Evolutionary conservation across 805 yeast genomes (phyloP), one percentile per base, ranked within the genome.

Genomic region (Candida boidinii): DNA sequence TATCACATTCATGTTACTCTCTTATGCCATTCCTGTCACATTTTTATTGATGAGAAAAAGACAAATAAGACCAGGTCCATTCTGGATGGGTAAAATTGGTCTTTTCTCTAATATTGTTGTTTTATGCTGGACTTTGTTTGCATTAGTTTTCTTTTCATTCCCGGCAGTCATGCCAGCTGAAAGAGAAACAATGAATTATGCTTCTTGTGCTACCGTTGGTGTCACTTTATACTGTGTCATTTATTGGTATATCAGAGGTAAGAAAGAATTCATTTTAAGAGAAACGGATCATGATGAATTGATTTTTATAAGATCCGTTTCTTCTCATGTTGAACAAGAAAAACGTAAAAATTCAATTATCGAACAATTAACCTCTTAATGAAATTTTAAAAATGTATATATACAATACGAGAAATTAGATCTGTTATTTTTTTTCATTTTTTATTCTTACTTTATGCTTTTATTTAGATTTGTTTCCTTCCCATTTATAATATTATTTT

Each of bases 171-270:
- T 73, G 69, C 88, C 87, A 2, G 86, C 68, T 3, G 61, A 65
- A 3, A 67, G 64, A 23, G 69, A 71, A 26, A 65, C 67, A 40
- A 80, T 80, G 87, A 80, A 80, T 51, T 80, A 80, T 43, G 76
- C 77, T 12, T 53, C 70, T 21, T 81, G 68, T 7, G 81, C 73
- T 14, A 58, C 69, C 37, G 70, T 56, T 15, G 74, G 74, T 8
- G 67, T 60, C 46, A 46, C 62, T 4, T 10, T 58, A 0, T 73
- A 66, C 46, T 51, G 70, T 22, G 38, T 73, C 2, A 35, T 61
- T 4, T 76, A 76, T 48, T 78, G 85, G 85, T 57, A 54, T 34
- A 53, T 57, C 16, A 46, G 64, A 41, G 67, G 64, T 16, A 44
- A 35, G 19, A 42, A 29, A 17, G 25, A 32, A 7, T 47, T 25